These are phyloP conservation scores for Allium fistulosum DNA, from an alignment of 106 monocot species.

Conservation along the genomic window DNA sequence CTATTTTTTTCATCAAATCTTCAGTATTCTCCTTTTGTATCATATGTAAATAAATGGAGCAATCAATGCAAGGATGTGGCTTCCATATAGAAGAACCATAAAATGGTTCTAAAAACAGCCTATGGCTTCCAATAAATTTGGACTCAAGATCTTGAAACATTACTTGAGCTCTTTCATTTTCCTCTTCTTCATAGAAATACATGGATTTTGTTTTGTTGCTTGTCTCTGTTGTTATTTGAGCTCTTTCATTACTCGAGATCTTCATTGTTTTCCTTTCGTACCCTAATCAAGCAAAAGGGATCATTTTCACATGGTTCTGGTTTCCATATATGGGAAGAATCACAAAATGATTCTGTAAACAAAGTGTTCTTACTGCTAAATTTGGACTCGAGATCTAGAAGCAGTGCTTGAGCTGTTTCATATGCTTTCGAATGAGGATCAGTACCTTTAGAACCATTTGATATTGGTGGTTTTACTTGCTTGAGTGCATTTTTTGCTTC, in stretches of 20 bases:
- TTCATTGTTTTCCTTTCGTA: background rate
- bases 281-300: slow-evolving; percentile 45
- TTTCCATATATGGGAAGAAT: slow-evolving; percentile 56
- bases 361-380: background rate
- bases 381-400: slow-evolving; percentile 47
- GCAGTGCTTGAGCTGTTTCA: slow-evolving; percentile 84
- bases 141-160: slow-evolving; percentile 73
- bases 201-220: too few species aligned
- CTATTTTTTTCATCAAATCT: background rate
- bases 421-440: slow-evolving; percentile 88
- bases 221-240: slow-evolving; percentile 19
- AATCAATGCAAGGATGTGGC: slow-evolving; percentile 53
- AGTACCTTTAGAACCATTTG: slow-evolving; percentile 44
- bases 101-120: slow-evolving; percentile 31
- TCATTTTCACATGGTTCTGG: slow-evolving; percentile 66
- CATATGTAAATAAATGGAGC: too few species aligned
- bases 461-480: slow-evolving; percentile 41
- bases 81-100: slow-evolving; percentile 59
- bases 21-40: background rate
- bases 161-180: slow-evolving; percentile 49
- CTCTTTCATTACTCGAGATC: slow-evolving; percentile 62
- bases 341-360: slow-evolving; percentile 30
- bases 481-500: slow-evolving; percentile 71
- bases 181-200: background rate
- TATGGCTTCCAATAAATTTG: background rate